Conservation (phyloP, 345 rosid genomes). For the Rhodamnia argentea region DNA sequence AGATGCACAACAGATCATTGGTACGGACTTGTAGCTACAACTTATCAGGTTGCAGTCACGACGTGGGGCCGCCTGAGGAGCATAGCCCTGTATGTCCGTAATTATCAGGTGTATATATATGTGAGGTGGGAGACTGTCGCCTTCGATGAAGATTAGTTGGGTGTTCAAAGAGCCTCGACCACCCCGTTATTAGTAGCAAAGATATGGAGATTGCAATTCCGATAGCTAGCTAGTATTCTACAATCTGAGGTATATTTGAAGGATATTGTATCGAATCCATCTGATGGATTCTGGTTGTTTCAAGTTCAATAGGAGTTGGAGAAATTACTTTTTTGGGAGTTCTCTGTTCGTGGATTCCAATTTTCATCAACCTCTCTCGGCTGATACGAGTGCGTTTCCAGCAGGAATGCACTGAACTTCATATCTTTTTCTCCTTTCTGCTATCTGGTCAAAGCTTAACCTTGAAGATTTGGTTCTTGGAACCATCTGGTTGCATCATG, state of each 20-base stretch:
- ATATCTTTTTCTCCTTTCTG: not conserved
- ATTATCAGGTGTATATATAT: no score
- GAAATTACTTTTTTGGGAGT: not conserved
- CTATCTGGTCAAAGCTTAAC: not conserved
- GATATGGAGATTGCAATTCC: not conserved
- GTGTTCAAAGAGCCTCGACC: fast-evolving
- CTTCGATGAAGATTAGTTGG: not conserved
- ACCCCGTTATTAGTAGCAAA: not conserved
- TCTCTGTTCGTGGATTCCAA: not conserved
- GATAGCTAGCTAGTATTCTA: not conserved
- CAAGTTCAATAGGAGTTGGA: not conserved
- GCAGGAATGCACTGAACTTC: not conserved
- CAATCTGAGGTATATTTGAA: not conserved
- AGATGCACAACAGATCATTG: not conserved
- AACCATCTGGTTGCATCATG: not conserved
- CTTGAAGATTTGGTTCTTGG: not conserved
- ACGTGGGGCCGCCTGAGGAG: not conserved
- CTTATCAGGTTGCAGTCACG: not conserved
- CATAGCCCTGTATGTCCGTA: not conserved
- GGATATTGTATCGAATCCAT: not conserved
- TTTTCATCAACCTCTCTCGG: not conserved
- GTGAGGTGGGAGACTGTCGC: no score
- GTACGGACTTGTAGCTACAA: not conserved
- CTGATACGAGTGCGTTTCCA: not conserved
- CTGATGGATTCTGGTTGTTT: not conserved